A percentile compares a stretch with the other conserved stretches of the same genome.
Conservation (phyloP, 2,329 filamentous ascomycete genomes). For the Penicillium sclerotigenum region DNA sequence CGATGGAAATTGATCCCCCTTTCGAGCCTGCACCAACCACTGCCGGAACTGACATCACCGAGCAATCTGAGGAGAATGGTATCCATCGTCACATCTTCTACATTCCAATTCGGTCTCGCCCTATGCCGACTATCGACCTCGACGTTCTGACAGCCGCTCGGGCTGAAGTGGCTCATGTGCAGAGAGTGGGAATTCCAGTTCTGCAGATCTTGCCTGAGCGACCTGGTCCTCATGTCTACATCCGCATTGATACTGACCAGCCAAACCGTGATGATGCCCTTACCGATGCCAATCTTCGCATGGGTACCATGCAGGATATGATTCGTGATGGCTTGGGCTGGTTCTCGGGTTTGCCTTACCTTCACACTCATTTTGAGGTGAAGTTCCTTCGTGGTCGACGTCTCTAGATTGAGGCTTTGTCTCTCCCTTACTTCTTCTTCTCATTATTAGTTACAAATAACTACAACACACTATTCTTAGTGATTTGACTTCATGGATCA, state of each 20-base stretch:
- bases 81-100: neutral
- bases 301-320: constrained; percentile 5
- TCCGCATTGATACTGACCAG: neutral
- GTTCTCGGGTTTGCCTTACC: constrained; percentile 6
- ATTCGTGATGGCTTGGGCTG: constrained; percentile 7
- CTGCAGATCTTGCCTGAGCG: neutral
- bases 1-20: neutral
- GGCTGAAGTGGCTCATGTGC: neutral
- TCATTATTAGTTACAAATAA: neutral
- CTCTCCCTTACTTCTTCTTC: neutral
- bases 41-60: neutral
- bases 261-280: neutral
- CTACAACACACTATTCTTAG: neutral
- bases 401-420: neutral
- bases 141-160: neutral
- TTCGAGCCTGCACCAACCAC: neutral
- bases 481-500: neutral
- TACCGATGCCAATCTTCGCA: neutral
- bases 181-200: neutral
- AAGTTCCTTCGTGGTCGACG: neutral
- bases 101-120: neutral
- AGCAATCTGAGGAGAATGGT: no score
- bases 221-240: neutral
- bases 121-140: neutral
- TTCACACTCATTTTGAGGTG: constrained; percentile 1